phyloP scores from a whole-genome alignment of 139 green algal genomes.

The Micractinium sp. region DNA sequence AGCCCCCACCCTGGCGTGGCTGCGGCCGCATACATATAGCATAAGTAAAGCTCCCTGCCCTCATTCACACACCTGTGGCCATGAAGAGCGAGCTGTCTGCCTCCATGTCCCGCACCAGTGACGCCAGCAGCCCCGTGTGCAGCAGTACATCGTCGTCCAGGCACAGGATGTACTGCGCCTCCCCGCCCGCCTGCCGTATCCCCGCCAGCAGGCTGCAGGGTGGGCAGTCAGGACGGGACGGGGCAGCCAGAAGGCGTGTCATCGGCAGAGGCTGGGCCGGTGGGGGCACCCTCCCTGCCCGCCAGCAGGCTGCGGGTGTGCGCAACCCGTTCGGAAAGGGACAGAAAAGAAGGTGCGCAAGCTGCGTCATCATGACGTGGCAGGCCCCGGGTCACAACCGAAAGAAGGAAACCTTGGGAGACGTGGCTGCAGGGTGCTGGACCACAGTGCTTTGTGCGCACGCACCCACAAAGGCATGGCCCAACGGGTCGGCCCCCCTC shows the following conservation, averaged over 20 bases:
- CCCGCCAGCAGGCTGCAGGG: slow-evolving; percentile 52
- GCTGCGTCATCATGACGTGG: no score
- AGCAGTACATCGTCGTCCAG: slow-evolving; percentile 94
- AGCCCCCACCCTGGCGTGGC: no score
- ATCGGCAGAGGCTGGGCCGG: background rate
- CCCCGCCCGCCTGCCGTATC: slow-evolving; percentile 16
- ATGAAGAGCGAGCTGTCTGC: slow-evolving; percentile 69
- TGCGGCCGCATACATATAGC: no score
- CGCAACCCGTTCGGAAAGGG: no score
- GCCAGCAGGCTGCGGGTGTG: no score
- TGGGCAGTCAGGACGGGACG: no score
- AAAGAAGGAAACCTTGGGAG: no score
- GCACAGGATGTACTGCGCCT: slow-evolving; percentile 78
- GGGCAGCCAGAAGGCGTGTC: background rate
- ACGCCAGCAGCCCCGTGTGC: slow-evolving; percentile 66
- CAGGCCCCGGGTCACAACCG: no score
- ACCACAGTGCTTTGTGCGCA: background rate
- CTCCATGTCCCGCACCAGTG: slow-evolving; percentile 75
- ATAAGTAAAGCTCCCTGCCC: no score
- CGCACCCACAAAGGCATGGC: background rate
- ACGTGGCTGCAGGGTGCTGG: no score
- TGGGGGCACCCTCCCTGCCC: no score
- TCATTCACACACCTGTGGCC: slow-evolving; percentile 67
- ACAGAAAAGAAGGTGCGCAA: no score
- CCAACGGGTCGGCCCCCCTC: background rate